Conservation (phyloP, 371 early-diverging fungal species). For the Mucor plumbeus region DNA sequence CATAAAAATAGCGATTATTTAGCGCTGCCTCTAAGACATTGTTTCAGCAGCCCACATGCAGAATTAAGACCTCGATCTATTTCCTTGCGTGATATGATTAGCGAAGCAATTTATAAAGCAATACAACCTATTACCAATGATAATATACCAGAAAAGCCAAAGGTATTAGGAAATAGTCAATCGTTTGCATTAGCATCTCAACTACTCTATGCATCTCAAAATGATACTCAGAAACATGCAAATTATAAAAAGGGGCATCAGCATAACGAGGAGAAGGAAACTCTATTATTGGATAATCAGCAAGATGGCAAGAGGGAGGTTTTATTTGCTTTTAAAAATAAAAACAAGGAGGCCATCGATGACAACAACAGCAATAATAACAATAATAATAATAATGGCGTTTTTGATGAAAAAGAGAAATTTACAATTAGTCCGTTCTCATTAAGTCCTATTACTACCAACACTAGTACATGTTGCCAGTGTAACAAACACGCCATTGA, state of each 20-base stretch:
- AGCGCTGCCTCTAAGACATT: constrained; percentile 13
- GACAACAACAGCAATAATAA: too few species aligned
- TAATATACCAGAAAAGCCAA: not conserved
- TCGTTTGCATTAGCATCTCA: constrained; percentile 18
- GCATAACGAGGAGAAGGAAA: not conserved
- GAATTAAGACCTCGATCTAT: not conserved
- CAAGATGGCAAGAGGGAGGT: not conserved
- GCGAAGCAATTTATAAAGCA: not conserved
- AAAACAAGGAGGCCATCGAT: not conserved
- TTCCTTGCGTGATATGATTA: constrained; percentile 12
- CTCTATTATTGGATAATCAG: not conserved
- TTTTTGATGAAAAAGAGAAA: constrained; percentile 4
- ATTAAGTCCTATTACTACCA: not conserved
- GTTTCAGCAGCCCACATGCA: not conserved
- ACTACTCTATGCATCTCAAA: constrained; percentile 16
- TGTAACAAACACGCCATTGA: not conserved
- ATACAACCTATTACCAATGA: not conserved
- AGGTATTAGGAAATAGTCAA: not conserved
- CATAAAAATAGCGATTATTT: constrained; percentile 6
- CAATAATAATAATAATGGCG: not conserved
- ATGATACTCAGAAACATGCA: not conserved
- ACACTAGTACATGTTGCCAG: not conserved
- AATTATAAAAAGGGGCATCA: not conserved
- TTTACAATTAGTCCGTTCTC: not conserved
- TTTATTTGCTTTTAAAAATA: not conserved